A percentile compares a stretch with the other conserved stretches of the same genome.
These are phyloP conservation scores for Posidonia australis DNA, from an alignment of 106 monocot genomes.

Conservation along the genomic window DNA sequence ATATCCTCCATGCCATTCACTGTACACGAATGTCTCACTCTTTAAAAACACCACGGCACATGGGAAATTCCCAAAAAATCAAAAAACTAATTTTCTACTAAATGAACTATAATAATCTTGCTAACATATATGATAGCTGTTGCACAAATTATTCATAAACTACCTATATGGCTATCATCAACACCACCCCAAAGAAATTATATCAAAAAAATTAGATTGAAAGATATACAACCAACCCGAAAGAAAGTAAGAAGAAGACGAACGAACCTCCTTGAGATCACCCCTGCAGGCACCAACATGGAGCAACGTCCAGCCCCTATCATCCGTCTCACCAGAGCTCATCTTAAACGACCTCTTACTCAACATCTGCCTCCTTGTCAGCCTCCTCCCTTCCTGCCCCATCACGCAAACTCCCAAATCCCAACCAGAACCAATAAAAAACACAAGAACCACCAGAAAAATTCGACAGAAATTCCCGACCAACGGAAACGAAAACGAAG, in stretches of 20 bases:
- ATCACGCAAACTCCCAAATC: background rate
- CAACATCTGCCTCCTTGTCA: slow-evolving; percentile 4
- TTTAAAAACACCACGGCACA: background rate
- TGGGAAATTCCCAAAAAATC: background rate
- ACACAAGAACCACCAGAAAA: background rate
- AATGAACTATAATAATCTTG: background rate
- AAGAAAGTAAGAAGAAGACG: background rate
- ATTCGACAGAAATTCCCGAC: background rate
- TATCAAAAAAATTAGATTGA: background rate
- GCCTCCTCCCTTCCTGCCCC: background rate
- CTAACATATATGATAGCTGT: background rate
- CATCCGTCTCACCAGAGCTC: slow-evolving; percentile 16
- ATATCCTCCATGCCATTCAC: background rate
- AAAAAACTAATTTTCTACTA: background rate
- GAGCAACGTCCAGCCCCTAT: slow-evolving; percentile 25
- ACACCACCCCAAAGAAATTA: no score
- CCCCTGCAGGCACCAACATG: slow-evolving; percentile 25
- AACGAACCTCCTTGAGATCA: slow-evolving; percentile 23
- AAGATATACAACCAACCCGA: background rate
- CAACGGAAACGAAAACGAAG: background rate
- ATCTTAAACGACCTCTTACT: slow-evolving; percentile 18
- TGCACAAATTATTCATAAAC: background rate
- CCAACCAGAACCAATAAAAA: background rate
- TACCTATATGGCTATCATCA: no score
- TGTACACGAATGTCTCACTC: background rate